Percentiles rank a stretch among this genome's conserved stretches.
Conservation (phyloP, 768 basidiomycete genomes). For the Leccinum barrowsii region DNA sequence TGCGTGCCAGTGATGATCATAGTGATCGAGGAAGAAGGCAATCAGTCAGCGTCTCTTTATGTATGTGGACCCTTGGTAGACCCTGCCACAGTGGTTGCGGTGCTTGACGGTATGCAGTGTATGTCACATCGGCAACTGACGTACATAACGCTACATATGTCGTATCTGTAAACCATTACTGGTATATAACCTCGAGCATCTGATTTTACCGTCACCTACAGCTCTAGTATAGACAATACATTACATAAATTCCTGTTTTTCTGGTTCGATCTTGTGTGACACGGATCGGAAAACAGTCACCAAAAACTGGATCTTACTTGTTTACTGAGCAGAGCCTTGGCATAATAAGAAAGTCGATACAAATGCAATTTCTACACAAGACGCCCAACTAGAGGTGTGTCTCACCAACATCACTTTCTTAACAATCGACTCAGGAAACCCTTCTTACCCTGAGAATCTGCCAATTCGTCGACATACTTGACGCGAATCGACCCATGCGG, state of each 20-base stretch:
- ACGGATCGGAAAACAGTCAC: neutral
- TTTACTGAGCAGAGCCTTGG: too few relatives aligned
- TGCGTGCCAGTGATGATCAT: conserved; percentile 8
- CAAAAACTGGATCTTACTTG: too few relatives aligned
- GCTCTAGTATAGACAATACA: neutral
- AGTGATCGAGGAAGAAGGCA: neutral
- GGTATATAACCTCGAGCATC: neutral
- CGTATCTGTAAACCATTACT: conserved; percentile 6
- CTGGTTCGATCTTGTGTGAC: neutral
- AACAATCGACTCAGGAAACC: conserved; percentile 22
- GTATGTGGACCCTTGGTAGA: neutral
- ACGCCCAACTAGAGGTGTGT: neutral
- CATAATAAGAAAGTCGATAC: neutral
- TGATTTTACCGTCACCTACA: neutral
- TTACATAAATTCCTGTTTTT: neutral
- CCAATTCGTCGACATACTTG: conserved; percentile 19
- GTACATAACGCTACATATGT: conserved; percentile 6
- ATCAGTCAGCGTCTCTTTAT: neutral
- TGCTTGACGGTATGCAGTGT: too few relatives aligned
- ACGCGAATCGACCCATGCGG: conserved; percentile 18
- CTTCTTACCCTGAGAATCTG: neutral
- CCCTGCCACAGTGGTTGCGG: too few relatives aligned
- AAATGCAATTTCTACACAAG: neutral
- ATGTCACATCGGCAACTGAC: neutral
- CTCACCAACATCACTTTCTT: conserved; percentile 4